phyloP scores from a whole-genome alignment of 2,329 filamentous ascomycete species.

The Cytospora piceae region DNA sequence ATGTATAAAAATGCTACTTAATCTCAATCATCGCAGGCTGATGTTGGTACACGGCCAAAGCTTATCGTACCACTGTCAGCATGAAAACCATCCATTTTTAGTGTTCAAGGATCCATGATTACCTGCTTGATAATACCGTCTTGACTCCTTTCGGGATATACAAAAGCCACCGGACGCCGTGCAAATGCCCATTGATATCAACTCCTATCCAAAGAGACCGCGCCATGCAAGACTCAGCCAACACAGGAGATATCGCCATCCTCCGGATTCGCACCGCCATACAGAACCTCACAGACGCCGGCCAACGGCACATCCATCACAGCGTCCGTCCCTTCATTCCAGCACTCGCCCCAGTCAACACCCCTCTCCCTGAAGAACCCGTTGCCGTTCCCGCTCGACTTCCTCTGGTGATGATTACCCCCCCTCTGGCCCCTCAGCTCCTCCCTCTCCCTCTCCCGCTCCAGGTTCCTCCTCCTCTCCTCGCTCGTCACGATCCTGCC shows the following conservation, averaged over 20 bases:
- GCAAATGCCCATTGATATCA: neutral
- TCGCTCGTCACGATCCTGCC: slow-evolving; percentile 51
- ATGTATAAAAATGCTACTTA: neutral
- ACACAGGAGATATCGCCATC: slow-evolving; percentile 10
- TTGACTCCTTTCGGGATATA: neutral
- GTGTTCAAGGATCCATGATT: neutral
- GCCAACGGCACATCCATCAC: slow-evolving; percentile 96
- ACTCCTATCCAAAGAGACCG: no score
- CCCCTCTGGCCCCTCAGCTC: slow-evolving; percentile 40
- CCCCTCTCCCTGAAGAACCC: slow-evolving; percentile 28
- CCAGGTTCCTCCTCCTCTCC: slow-evolving; percentile 44
- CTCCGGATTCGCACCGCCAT: slow-evolving; percentile 61
- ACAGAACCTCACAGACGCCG: slow-evolving; percentile 92
- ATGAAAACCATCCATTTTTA: neutral
- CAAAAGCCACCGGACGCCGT: neutral
- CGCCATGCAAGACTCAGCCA: neutral
- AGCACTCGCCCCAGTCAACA: slow-evolving; percentile 77
- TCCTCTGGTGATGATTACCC: slow-evolving; percentile 39
- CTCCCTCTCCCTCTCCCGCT: slow-evolving; percentile 40
- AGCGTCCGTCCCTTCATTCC: slow-evolving; percentile 92
- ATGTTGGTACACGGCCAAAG: neutral
- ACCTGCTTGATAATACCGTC: neutral
- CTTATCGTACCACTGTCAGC: neutral
- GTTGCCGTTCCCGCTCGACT: slow-evolving; percentile 23
- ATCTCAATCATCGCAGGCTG: neutral